phyloP scores from a whole-genome alignment of 768 basidiomycete species.

The Suillus brevipes region DNA sequence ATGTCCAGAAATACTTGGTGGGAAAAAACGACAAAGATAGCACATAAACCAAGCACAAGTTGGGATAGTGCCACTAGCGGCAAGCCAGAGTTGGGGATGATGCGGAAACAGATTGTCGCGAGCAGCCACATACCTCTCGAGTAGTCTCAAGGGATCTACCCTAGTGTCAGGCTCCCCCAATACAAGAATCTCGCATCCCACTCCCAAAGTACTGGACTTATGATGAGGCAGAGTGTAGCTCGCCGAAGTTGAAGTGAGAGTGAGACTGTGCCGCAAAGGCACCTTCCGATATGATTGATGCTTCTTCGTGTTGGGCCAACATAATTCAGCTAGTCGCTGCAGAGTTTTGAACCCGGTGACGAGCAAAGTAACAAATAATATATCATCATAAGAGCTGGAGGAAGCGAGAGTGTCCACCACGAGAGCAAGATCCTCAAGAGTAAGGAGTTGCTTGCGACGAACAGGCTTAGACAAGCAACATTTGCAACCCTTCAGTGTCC shows the following conservation, averaged over 20 bases:
- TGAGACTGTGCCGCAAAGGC: conserved; percentile 15
- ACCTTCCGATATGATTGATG: conserved; percentile 20
- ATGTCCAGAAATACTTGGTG: conserved; percentile 31
- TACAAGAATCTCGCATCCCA: conserved; percentile 16
- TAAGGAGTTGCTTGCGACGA: background rate
- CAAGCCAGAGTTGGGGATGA: conserved; percentile 36
- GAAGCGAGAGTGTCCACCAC: background rate
- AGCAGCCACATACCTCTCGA: conserved; percentile 23
- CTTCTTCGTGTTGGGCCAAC: conserved; percentile 21
- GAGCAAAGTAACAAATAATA: conserved; percentile 33
- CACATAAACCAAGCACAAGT: conserved; percentile 36
- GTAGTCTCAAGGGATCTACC: conserved; percentile 14
- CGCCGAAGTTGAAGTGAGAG: background rate
- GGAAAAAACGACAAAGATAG: conserved; percentile 28
- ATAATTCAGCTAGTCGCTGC: conserved; percentile 29
- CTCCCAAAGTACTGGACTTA: conserved; percentile 37
- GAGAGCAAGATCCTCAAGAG: background rate
- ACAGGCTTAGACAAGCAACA: background rate
- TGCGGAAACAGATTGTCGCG: conserved; percentile 29
- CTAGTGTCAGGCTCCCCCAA: rapidly evolving
- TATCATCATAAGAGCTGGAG: conserved; percentile 12
- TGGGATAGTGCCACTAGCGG: conserved; percentile 31
- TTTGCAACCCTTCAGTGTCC: background rate
- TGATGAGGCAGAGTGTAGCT: conserved; percentile 35
- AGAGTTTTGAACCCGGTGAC: conserved; percentile 28